phyloP scores from a whole-genome alignment of 495 filamentous ascomycete species.

The Talaromyces adpressus region DNA sequence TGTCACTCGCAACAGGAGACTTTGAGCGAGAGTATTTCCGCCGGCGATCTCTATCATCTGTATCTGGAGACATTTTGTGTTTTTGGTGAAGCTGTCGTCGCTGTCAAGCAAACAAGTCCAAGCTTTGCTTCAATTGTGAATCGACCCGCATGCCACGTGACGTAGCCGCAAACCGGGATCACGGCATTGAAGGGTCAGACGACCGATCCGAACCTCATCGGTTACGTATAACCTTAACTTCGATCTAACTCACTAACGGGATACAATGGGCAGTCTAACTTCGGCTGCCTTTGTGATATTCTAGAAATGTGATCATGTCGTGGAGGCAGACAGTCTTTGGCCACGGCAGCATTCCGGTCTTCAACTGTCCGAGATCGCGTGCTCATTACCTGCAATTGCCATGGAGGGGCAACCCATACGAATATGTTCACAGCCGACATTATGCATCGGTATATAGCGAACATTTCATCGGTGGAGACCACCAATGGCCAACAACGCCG shows the following conservation, averaged over 20 bases:
- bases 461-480: slow-evolving; percentile 7
- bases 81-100: not conserved
- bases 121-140: not conserved
- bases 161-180: not conserved
- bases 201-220: not conserved
- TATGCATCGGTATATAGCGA: slow-evolving; percentile 26
- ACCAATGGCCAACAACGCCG: slow-evolving; percentile 29
- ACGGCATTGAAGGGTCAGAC: not conserved
- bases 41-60: slow-evolving; percentile 18
- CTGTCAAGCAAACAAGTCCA: not conserved
- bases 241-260: not conserved
- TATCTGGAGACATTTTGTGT: slow-evolving; percentile 9
- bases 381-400: not conserved
- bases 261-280: slow-evolving; percentile 6
- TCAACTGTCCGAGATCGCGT: slow-evolving; percentile 18
- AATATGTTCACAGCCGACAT: slow-evolving; percentile 11
- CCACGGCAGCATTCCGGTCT: slow-evolving; percentile 19
- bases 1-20: not conserved
- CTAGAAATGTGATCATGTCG: slow-evolving; percentile 33
- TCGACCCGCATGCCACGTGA: not conserved
- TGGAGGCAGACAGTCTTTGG: slow-evolving; percentile 22
- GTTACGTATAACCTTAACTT: not conserved
- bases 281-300: not conserved
- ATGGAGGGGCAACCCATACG: slow-evolving; percentile 1
- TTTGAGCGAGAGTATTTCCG: slow-evolving; percentile 22